A percentile compares a stretch with the other conserved stretches of the same genome.
phyloP scores from a whole-genome alignment of 805 yeast species.

The Komagataella pastoris region DNA sequence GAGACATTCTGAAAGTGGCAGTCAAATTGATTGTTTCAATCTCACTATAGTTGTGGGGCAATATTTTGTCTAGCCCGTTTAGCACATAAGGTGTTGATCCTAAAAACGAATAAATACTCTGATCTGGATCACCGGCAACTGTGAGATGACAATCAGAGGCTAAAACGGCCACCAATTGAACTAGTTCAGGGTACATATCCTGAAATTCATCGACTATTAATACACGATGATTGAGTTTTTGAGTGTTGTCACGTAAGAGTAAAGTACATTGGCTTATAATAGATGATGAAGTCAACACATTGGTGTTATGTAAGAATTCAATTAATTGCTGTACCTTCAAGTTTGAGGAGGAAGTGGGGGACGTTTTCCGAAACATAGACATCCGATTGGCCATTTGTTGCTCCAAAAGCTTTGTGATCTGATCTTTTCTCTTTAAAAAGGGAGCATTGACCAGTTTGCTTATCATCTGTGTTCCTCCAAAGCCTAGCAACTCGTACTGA shows the following conservation, averaged over 20 bases:
- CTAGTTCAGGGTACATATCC: constrained; percentile 43
- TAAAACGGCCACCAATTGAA: constrained; percentile 28
- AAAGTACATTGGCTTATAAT: not conserved
- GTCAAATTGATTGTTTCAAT: constrained; percentile 21
- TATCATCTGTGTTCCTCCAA: not conserved
- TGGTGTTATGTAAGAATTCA: not conserved
- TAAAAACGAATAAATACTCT: constrained; percentile 55
- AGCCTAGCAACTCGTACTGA: constrained; percentile 30
- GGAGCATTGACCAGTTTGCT: not conserved
- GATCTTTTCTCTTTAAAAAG: constrained; percentile 1
- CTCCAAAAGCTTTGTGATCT: constrained; percentile 9
- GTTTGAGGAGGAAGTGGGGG: not conserved
- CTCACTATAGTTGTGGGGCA: constrained; percentile 4
- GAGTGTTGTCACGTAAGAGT: not conserved
- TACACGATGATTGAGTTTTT: constrained; percentile 16
- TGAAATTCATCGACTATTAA: constrained; percentile 65
- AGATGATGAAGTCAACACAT: not conserved
- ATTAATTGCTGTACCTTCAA: not conserved
- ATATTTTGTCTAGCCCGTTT: not conserved
- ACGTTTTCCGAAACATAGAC: not conserved
- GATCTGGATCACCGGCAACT: constrained; percentile 61
- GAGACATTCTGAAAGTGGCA: constrained; percentile 50
- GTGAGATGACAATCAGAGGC: constrained; percentile 35
- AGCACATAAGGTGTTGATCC: constrained; percentile 32
- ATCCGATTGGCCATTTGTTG: not conserved